phyloP scores from a whole-genome alignment of 2,329 filamentous ascomycete genomes.

The Fusarium cicatricum region DNA sequence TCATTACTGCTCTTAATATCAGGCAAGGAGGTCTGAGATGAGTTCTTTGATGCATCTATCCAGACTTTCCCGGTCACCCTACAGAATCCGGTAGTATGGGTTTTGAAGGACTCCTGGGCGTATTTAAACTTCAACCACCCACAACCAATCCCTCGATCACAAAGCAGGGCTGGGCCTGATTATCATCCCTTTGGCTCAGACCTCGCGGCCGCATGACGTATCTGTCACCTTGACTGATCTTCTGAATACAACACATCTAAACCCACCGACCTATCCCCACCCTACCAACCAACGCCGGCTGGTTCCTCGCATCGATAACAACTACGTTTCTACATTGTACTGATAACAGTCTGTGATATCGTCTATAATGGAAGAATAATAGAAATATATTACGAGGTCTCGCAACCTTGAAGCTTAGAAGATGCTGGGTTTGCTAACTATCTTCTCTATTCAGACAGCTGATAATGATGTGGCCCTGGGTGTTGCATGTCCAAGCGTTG shows the following conservation, averaged over 20 bases:
- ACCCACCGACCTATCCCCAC: neutral
- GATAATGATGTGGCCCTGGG: conserved; percentile 6
- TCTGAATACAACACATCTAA: neutral
- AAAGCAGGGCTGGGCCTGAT: too few species aligned
- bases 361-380: neutral
- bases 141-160: too few species aligned
- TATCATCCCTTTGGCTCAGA: neutral
- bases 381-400: neutral
- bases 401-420: neutral
- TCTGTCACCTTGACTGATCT: neutral
- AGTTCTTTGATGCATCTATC: too few species aligned
- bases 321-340: neutral
- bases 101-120: too few species aligned
- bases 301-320: neutral
- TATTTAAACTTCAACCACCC: too few species aligned
- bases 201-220: conserved; percentile 2
- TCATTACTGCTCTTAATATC: too few species aligned
- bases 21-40: too few species aligned
- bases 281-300: too few species aligned
- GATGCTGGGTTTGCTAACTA: neutral
- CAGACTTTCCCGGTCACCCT: too few species aligned
- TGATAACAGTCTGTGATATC: neutral
- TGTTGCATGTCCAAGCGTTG: too few species aligned
- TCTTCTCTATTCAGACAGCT: neutral
- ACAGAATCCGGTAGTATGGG: too few species aligned